Evolutionary conservation across 495 filamentous ascomycete species (phyloP).

Genomic region (Corynascus novoguineensis): DNA sequence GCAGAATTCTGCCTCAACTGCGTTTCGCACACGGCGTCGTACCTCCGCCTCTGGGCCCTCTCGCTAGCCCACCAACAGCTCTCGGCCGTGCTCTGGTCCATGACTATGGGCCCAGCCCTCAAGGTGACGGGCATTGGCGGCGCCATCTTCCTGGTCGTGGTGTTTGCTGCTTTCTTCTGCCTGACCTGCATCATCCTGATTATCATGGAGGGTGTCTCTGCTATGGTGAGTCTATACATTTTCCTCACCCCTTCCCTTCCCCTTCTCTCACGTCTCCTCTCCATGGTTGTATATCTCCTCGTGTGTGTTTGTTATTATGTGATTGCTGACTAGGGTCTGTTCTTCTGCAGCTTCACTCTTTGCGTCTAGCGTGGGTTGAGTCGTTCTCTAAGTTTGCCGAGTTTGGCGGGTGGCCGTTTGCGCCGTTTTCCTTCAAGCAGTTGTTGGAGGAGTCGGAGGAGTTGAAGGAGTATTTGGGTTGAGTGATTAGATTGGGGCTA

Average conservation of each 20-base stretch:
- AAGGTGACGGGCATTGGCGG: conserved; percentile 58
- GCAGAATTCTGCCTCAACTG: conserved; percentile 97
- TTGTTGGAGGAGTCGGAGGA: conserved; percentile 78
- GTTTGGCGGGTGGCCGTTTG: conserved; percentile 85
- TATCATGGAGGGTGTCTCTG: conserved; percentile 48
- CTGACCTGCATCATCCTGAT: conserved; percentile 73
- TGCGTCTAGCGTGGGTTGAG: conserved; percentile 97
- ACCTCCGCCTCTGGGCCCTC: conserved; percentile 96
- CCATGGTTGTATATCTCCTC: neutral
- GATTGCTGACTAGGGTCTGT: neutral
- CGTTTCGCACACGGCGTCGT: conserved; percentile 97
- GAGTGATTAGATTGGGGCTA: conserved; percentile 14
- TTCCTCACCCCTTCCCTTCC: neutral
- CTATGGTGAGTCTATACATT: conserved; percentile 33
- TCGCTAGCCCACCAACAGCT: conserved; percentile 98
- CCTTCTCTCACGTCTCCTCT: neutral
- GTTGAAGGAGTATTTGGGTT: conserved; percentile 41
- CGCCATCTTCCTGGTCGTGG: conserved; percentile 69
- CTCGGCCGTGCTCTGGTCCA: conserved; percentile 89
- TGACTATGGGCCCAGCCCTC: conserved; percentile 82
- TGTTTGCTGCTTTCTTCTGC: conserved; percentile 83
- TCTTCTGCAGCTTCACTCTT: conserved; percentile 62
- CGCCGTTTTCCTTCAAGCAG: conserved; percentile 85
- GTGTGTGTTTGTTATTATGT: neutral
- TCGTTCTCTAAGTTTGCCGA: conserved; percentile 99